Evolutionary conservation across 768 basidiomycete genomes (phyloP), one percentile per base, ranked within the genome.

Genomic region (Omphalotus guepiniiformis): DNA sequence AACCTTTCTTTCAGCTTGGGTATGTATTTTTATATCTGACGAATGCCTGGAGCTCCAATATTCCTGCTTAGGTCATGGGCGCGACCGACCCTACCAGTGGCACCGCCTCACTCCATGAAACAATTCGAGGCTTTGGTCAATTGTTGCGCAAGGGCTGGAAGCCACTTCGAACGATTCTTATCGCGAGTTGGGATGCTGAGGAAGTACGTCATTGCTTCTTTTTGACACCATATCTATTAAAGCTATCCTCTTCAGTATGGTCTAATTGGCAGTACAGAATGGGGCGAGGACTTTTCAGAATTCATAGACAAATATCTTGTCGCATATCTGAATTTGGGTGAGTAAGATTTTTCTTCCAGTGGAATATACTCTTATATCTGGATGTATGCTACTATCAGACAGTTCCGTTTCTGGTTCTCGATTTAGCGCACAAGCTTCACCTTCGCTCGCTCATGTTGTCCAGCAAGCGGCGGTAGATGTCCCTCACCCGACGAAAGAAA

Each of bases 121-220:
- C 74, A 32, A 69, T 83, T 42, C 71, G 74, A 36, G 81, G 79
- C 9, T 62, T 85, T 39, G 80, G 79, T 32, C 61, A 58, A 1
- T 61, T 85, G 6, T 39, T 78, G 21, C 61, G 64, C 54, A 69
- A 67, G 43, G 83, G 81, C 13, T 86, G 83, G 83, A 81, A 73
- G 54, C 84, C 83, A n/a, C 58, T 85, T 8, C 68, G 89, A 49
- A 88, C 83, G 0, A 82, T 91, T 59, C 60, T 89, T 19, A 70
- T 92, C 41, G 84, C 82, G 1, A 85, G 80, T 56, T 92, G 88
- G 89, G 88, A 90, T 57, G 89, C 76, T 1, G 88, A 89, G 59
- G 75, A 82, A 70, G 78, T 77, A 51, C 42, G 63, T 42, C 12
- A 1, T 15, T n/a, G 8, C 11, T 22, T n/a, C 28, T 36, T 21